Base-by-base conservation (phyloP, 805 yeast species). In the Candida caryicola region DNA sequence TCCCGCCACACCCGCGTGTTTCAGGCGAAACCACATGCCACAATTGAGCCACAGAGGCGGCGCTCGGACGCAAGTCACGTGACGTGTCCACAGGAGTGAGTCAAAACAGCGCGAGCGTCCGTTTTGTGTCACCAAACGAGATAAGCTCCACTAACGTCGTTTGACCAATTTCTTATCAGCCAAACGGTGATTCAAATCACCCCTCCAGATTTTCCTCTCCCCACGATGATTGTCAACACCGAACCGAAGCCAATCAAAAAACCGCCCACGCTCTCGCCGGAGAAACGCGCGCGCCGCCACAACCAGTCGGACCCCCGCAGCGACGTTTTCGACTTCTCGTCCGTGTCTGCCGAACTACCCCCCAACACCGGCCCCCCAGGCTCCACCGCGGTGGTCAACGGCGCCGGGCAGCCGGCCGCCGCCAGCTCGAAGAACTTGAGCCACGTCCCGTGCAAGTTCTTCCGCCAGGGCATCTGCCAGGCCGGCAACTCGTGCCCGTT, bases 391-490 rank as follows among this genome's bases (percentile, higher is more conserved):
- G 46, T 40, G 31, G 37, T 30, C 32, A 38, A 33, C 30, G 43
- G 50, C 25, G 23, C 37, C 21, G 44, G 47, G 5, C 29, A 29
- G 26, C 25, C 25, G 9, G 25, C 9, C 25, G 9, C 7, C 9
- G 25, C 25, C 25, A 7, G 9, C 9, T 21, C 25, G 25, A 62
- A 64, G 67, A 88, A 85, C 54, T 74, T 87, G 32, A 82, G 95
- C 33, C 99, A 91, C 61, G 98, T 91, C 21, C 99, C 99, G 2
- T 91, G 99, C 62, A 91, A 91, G 66, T 91, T 91, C 68, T 91
- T 73, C 60, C 73, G 78, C 41, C 96, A 90, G 59, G 97, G 98
- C 1, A 79, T 85, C 13, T 91, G 99, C 60, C 97, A 90, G 61
- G 98, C 98, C 1, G 98, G 98, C 9, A 71, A 69, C 36, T 72